A percentile compares a stretch with the other conserved stretches of the same genome.
These are phyloP conservation scores for Smallanthus sonchifolius DNA, from an alignment of 129 eudicot genomes.

Conservation along the genomic window DNA sequence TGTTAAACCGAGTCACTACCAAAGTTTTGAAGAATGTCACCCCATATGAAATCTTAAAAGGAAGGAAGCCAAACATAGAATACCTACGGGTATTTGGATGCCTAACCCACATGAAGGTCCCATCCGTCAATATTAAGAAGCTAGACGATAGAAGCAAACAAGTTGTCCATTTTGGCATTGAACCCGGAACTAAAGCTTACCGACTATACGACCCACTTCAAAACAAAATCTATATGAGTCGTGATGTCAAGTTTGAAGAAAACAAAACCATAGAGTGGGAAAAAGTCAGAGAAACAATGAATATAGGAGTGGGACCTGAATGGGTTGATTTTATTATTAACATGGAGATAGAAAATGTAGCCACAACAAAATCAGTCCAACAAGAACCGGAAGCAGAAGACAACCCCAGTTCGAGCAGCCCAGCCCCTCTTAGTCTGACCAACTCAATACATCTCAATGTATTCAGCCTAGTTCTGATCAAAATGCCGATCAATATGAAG, in stretches of 20 bases:
- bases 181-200: not conserved
- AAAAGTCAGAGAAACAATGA: not conserved
- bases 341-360: no score
- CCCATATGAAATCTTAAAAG: no score
- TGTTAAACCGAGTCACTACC: not conserved
- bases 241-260: not conserved
- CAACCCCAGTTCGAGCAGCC: no score
- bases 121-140: no score
- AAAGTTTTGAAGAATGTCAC: not conserved
- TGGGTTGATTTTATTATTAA: not conserved
- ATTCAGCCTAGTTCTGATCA: no score
- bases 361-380: no score
- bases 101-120: not conserved
- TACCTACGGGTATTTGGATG: not conserved
- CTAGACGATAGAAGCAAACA: not conserved
- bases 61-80: not conserved
- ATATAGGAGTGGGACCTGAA: not conserved
- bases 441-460: no score
- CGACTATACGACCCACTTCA: not conserved
- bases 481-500: not conserved
- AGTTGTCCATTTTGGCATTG: not conserved
- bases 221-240: not conserved
- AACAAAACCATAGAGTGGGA: no score
- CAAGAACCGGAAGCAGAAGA: no score
- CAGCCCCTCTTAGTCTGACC: no score